phyloP scores from a whole-genome alignment of 2,329 filamentous ascomycete genomes.

The Huntiella decipiens region DNA sequence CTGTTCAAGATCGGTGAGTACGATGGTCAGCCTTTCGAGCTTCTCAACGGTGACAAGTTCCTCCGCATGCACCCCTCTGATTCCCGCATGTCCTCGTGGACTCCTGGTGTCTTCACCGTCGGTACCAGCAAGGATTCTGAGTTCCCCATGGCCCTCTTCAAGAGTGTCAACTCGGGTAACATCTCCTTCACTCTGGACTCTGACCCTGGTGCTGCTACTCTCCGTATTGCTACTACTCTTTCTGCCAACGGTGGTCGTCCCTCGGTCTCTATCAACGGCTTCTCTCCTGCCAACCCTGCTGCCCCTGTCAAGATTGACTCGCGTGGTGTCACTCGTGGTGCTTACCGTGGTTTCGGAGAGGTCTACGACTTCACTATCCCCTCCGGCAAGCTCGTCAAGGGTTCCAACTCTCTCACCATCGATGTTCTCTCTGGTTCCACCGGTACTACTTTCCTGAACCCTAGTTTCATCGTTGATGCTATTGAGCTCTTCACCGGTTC shows the following conservation, averaged over 20 bases:
- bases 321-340: constrained; percentile 44
- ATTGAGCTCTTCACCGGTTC: constrained; percentile 11
- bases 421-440: constrained; percentile 37
- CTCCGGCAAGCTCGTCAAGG: constrained; percentile 36
- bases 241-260: constrained; percentile 41
- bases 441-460: constrained; percentile 34
- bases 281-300: constrained; percentile 26
- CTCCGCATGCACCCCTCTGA: constrained; percentile 51
- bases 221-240: constrained; percentile 46
- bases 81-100: constrained; percentile 42
- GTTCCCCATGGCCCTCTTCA: constrained; percentile 50
- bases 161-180: constrained; percentile 37
- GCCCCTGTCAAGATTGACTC: constrained; percentile 45
- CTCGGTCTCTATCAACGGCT: constrained; percentile 36
- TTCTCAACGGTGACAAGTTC: constrained; percentile 48
- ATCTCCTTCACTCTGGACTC: constrained; percentile 39
- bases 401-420: constrained; percentile 44
- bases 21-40: constrained; percentile 44
- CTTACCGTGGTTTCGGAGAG: constrained; percentile 44
- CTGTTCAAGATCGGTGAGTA: constrained; percentile 47
- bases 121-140: constrained; percentile 30
- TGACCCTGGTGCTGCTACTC: constrained; percentile 33
- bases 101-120: constrained; percentile 39
- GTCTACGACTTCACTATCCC: constrained; percentile 44
- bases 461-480: constrained; percentile 25